A percentile compares a stretch with the other conserved stretches of the same genome.
Evolutionary conservation across 345 rosid species (phyloP).

Genomic region (Cardamine resedifolia): DNA sequence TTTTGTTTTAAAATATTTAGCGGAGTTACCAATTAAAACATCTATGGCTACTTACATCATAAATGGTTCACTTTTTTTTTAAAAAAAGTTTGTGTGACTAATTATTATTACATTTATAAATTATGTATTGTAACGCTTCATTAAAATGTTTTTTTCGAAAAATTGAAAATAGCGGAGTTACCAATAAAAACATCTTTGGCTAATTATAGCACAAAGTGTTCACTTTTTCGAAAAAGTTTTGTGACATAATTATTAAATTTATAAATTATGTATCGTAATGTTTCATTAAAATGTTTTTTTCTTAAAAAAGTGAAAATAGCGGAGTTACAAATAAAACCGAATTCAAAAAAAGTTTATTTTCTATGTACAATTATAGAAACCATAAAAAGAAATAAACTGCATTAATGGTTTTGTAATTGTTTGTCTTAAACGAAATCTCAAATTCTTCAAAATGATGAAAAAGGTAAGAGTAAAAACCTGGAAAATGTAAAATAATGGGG

Average conservation of each 20-base stretch:
- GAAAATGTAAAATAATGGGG: conserved; percentile 43
- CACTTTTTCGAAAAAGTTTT: no score
- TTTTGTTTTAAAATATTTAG: no score
- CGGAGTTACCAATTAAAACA: no score
- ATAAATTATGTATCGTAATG: background rate
- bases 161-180: background rate
- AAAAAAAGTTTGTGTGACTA: no score
- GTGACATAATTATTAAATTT: no score
- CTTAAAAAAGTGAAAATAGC: background rate
- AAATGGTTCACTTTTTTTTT: no score
- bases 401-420: background rate
- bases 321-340: background rate
- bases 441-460: background rate
- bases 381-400: background rate
- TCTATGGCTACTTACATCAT: no score
- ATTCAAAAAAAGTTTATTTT: background rate
- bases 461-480: conserved; percentile 39
- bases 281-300: background rate
- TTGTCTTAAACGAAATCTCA: no score
- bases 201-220: no score
- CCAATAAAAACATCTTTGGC: background rate
- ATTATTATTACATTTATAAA: background rate
- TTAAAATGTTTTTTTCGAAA: background rate
- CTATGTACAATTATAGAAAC: background rate
- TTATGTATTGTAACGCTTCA: background rate